Conservation (phyloP, 2,329 filamentous ascomycete species). For the Colletotrichum sp. region DNA sequence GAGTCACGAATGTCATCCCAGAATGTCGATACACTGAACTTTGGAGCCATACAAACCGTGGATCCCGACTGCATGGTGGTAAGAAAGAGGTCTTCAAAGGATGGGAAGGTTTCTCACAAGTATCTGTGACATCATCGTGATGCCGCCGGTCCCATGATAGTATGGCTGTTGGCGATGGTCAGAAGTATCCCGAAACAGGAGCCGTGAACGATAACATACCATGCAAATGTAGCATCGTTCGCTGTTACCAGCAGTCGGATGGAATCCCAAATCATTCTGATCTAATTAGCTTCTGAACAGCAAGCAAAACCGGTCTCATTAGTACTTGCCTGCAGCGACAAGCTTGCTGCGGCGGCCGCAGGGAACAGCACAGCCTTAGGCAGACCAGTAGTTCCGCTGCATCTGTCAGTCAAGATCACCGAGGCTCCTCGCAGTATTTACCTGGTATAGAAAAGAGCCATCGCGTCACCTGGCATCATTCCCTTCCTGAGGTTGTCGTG, state of each 20-base stretch:
- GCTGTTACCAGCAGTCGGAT: neutral
- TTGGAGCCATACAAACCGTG: conserved; percentile 67
- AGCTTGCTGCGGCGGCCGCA: conserved; percentile 42
- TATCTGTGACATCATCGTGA: conserved; percentile 61
- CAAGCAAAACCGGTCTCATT: rapidly evolving
- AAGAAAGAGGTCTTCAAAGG: conserved; percentile 18
- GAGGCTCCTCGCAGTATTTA: neutral
- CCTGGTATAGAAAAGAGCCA: conserved; percentile 71
- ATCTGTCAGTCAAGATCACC: neutral
- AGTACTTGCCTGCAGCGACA: neutral
- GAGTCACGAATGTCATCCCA: conserved; percentile 75
- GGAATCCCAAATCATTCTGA: neutral
- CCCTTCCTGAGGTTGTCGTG: conserved; percentile 59
- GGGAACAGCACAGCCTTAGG: conserved; percentile 74
- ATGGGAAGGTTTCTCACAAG: conserved; percentile 47
- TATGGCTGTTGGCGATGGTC: conserved; percentile 37
- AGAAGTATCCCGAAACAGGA: neutral
- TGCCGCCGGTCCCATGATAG: conserved; percentile 77
- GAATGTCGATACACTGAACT: conserved; percentile 73
- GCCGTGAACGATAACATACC: rapidly evolving
- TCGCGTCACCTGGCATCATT: conserved; percentile 58
- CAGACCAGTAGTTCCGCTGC: conserved; percentile 74
- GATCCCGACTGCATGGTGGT: conserved; percentile 32
- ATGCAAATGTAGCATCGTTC: conserved; percentile 11
- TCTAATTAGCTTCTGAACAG: neutral